These are phyloP conservation scores for Nymphaea thermarum DNA, from an alignment of 164 flowering plant species.

Conservation along the genomic window DNA sequence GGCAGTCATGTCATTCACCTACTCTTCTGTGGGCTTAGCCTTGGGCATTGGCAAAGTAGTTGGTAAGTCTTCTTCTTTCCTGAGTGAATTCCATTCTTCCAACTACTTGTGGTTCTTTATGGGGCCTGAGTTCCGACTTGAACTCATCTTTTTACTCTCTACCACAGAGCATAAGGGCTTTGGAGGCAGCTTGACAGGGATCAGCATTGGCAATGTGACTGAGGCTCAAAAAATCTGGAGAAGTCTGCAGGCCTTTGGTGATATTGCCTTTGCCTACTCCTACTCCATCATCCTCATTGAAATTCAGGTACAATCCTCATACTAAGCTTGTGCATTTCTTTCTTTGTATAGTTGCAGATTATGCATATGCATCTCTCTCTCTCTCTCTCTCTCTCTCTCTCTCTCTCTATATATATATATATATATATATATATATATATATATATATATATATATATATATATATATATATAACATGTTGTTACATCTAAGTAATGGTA, in stretches of 20 bases:
- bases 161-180: conserved; percentile 21
- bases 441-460: too few relatives aligned
- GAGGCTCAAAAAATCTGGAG: conserved; percentile 40
- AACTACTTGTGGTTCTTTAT: not conserved
- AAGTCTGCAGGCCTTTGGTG: conserved; percentile 62
- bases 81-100: not conserved
- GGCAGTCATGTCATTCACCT: conserved; percentile 58
- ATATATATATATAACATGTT: too few relatives aligned
- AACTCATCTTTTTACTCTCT: not conserved
- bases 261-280: conserved; percentile 75
- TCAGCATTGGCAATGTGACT: conserved; percentile 31
- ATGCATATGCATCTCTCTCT: too few relatives aligned
- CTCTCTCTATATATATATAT: too few relatives aligned
- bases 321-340: conserved; percentile 6
- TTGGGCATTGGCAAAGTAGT: conserved; percentile 51
- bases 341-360: too few relatives aligned
- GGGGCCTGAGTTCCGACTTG: not conserved
- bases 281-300: conserved; percentile 62
- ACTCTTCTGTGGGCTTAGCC: conserved; percentile 40
- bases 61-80: conserved; percentile 18
- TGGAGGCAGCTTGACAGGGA: conserved; percentile 49
- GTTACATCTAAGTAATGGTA: too few relatives aligned
- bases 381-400: too few relatives aligned
- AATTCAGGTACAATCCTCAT: conserved; percentile 59
- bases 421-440: too few relatives aligned